These are phyloP conservation scores for Cyclostephanos invisitatus DNA, from an alignment of 108 stramenopile species.

Conservation along the genomic window DNA sequence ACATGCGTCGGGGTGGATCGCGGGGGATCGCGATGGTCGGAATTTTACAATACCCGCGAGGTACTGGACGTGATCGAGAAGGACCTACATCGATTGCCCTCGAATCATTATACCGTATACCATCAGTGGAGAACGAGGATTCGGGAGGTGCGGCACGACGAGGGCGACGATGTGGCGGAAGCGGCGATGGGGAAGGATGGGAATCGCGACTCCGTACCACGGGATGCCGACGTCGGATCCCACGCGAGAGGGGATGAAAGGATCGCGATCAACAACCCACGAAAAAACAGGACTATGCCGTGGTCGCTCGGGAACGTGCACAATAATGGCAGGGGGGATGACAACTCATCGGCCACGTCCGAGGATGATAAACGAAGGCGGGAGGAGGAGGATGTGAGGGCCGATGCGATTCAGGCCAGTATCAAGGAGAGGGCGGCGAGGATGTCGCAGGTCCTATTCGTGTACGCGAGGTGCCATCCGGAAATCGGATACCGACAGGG, in stretches of 20 bases:
- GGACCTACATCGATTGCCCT: constrained; percentile 78
- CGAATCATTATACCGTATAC: constrained; percentile 40
- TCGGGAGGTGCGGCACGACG: not conserved
- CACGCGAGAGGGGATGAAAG: not conserved
- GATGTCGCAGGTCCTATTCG: constrained; percentile 46
- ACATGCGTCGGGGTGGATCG: constrained; percentile 15
- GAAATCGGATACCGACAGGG: constrained; percentile 84
- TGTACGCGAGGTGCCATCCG: constrained; percentile 58
- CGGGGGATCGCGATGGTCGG: constrained; percentile 32
- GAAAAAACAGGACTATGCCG: not conserved
- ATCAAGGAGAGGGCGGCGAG: constrained; percentile 39
- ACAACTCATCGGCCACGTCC: not conserved
- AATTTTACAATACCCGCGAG: constrained; percentile 45
- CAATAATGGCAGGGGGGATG: not conserved
- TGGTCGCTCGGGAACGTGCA: not conserved
- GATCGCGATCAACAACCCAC: not conserved
- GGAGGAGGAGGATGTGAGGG: constrained; percentile 15
- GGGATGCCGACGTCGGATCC: not conserved
- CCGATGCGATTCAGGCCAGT: constrained; percentile 10
- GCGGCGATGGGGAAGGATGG: not conserved
- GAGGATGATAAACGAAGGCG: constrained; percentile 10
- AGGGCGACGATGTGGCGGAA: not conserved
- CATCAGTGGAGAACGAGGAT: constrained; percentile 29
- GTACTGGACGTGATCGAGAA: constrained; percentile 78
- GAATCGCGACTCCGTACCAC: not conserved